These are phyloP conservation scores for Agrostemma githago DNA, from an alignment of 148 eudicot genomes.

Conservation along the genomic window DNA sequence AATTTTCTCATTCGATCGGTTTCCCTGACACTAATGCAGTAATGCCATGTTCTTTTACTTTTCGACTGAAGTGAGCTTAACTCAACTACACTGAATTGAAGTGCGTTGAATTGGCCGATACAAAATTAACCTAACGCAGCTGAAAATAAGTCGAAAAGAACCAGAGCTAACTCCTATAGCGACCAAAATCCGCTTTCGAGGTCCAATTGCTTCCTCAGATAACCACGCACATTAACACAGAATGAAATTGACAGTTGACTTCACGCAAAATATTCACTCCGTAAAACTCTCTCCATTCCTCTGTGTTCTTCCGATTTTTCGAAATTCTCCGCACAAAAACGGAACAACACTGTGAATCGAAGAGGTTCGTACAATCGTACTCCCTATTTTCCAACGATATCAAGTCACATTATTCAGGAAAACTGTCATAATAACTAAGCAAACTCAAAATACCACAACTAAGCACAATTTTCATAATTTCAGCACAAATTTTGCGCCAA, in stretches of 20 bases:
- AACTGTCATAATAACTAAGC: background rate
- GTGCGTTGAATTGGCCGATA: too few relatives aligned
- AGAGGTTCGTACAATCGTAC: background rate
- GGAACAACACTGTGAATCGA: background rate
- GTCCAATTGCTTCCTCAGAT: background rate
- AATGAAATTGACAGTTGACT: background rate
- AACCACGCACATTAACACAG: background rate
- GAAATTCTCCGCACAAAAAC: background rate
- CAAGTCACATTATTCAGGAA: background rate
- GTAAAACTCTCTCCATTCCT: background rate
- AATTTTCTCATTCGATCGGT: background rate
- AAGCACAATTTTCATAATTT: background rate
- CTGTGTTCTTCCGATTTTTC: background rate
- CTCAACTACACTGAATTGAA: too few relatives aligned
- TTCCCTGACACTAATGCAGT: too few relatives aligned
- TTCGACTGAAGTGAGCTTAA: background rate
- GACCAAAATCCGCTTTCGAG: background rate
- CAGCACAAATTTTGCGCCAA: background rate
- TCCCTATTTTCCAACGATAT: background rate
- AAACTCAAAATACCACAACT: background rate
- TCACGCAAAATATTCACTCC: background rate
- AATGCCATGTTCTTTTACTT: background rate
- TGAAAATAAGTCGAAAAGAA: background rate
- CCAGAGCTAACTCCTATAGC: background rate
- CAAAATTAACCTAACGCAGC: too few relatives aligned